Percentiles rank a stretch among this genome's conserved stretches.
phyloP scores from a whole-genome alignment of 2,329 filamentous ascomycete species.

The Apiospora arundinis region DNA sequence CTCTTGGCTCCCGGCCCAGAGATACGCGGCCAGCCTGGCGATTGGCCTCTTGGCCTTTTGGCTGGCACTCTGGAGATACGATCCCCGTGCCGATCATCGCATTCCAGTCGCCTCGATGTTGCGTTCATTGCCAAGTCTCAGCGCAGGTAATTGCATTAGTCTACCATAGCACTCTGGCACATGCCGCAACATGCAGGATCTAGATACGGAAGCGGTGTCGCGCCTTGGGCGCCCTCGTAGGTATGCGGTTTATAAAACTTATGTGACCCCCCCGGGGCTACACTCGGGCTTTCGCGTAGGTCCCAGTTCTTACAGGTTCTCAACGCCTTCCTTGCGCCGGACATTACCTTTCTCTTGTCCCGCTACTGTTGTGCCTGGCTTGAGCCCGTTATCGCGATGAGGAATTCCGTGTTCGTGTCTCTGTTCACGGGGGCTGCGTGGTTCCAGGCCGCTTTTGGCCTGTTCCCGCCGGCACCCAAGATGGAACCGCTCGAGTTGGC shows the following conservation, averaged over 20 bases:
- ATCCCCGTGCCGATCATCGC: constrained; percentile 10
- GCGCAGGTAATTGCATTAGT: not conserved
- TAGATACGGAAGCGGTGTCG: not conserved
- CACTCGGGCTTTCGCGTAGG: not conserved
- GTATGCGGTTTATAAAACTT: not conserved
- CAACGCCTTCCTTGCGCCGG: not conserved
- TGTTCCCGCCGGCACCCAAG: constrained; percentile 30
- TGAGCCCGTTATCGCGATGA: constrained; percentile 24
- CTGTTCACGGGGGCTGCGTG: constrained; percentile 25
- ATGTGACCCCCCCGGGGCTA: not conserved
- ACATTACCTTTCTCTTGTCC: not conserved
- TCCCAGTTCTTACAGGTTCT: not conserved
- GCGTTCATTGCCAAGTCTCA: not conserved
- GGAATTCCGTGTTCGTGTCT: constrained; percentile 22
- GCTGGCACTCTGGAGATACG: not conserved
- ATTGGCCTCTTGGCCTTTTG: constrained; percentile 8
- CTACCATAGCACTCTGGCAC: not conserved
- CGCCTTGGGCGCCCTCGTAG: not conserved
- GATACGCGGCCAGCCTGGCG: constrained; percentile 4
- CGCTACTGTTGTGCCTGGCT: not conserved
- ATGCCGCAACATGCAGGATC: not conserved
- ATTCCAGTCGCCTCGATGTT: not conserved
- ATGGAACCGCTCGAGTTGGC: constrained; percentile 27
- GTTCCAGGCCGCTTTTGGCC: constrained; percentile 26
- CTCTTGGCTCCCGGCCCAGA: not conserved